Base-by-base conservation (phyloP, 768 basidiomycete species). In the Serendipita sp. region DNA sequence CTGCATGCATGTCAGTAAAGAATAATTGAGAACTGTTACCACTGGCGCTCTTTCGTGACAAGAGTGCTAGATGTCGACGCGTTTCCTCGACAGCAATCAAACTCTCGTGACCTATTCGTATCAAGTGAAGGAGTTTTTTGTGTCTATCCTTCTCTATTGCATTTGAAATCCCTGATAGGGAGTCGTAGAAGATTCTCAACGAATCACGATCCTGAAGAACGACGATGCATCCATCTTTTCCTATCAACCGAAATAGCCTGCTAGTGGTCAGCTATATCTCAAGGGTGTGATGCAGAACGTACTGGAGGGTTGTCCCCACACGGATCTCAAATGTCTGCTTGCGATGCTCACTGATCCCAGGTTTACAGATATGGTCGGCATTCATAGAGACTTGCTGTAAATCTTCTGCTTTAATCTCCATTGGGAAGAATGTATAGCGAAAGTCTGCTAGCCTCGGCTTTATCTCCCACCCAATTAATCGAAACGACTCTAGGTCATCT, bases 21-120 rank as follows among this genome's bases (percentile, higher is more conserved):
- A 64, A 36, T 45, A 44, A 5, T 18, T 51, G 30, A 18, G 48
- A 32, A 18, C 8, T 8, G 48, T 8, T 5, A 7, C 30, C 48
- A 51, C 48, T 51, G n/a, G 2, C n/a, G 8, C 7, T 51, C 8
- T 18, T 18, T 32, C 30, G 30, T 32, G 48, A 18, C n/a, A 51
- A 51, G 48, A 47, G 83, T 65, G 0, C 77, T 76, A 23, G 85
- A 68, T 71, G 79, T 2, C 79, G 76, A 66, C 76, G 79, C 8
- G 73, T 70, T 68, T 85, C 83, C 48, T 85, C 81, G 65, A 77
- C 82, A 0, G 82, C 75, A 3, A 83, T 60, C 7, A 79, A 18
- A 52, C 76, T 73, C 3, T 78, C 73, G 2, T 74, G 69, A 0
- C 80, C 82, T 13, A 83, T 74, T 68, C 78, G 81, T 65, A 79